Evolutionary conservation across 1,139 yeast species (phyloP).

Genomic region (Diutina rugosa): DNA sequence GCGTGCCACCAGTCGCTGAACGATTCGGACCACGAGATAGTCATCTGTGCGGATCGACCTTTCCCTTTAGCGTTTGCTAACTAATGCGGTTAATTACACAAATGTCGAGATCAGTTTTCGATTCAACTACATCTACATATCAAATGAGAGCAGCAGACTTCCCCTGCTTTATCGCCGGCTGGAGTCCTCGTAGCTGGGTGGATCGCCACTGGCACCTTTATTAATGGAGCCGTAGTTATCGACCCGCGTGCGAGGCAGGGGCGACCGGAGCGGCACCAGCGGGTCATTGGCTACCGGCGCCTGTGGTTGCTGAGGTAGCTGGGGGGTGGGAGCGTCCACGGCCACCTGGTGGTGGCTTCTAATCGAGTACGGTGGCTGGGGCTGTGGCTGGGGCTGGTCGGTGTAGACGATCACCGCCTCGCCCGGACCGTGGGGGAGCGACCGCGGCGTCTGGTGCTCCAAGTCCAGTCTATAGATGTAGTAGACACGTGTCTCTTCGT

Average conservation of each 20-base stretch:
- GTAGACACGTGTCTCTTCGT: conserved; percentile 5
- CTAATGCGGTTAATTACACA: background rate
- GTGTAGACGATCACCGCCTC: background rate
- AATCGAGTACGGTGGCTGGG: background rate
- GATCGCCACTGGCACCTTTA: background rate
- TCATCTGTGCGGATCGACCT: background rate
- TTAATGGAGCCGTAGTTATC: background rate
- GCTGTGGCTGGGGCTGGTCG: background rate
- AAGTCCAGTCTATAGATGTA: conserved; percentile 5
- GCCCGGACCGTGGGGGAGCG: background rate
- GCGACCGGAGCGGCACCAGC: background rate
- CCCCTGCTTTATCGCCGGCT: background rate
- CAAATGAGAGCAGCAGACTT: background rate
- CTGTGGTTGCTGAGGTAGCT: background rate
- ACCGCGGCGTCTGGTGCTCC: background rate
- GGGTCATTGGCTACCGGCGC: background rate
- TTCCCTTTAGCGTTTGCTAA: background rate
- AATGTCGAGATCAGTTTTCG: background rate
- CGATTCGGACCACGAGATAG: conserved; percentile 18
- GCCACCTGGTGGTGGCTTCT: background rate
- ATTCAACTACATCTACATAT: background rate
- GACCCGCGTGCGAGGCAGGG: background rate
- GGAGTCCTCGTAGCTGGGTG: background rate
- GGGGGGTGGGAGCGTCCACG: background rate
- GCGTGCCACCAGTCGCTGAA: conserved; percentile 29